phyloP scores from a whole-genome alignment of 2,329 filamentous ascomycete genomes.

The Ploettnerulaceae sp. region DNA sequence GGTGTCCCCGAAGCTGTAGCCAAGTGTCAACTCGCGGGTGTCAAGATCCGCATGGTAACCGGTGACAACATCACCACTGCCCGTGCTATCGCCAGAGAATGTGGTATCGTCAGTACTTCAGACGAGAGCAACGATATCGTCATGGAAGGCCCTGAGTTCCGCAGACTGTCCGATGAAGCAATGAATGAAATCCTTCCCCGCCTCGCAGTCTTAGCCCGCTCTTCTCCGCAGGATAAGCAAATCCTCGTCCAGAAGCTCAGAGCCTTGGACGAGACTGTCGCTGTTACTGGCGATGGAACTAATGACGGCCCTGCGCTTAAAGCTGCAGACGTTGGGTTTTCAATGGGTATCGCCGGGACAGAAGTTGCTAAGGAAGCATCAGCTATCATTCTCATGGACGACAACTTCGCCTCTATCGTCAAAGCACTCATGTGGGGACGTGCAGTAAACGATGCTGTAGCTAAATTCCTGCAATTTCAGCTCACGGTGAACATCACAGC shows the following conservation, averaged over 20 bases:
- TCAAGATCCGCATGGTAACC: conserved; percentile 70
- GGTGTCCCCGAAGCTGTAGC: conserved; percentile 64
- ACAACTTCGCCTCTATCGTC: conserved; percentile 59
- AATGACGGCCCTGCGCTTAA: conserved; percentile 63
- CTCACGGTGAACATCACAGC: conserved; percentile 77
- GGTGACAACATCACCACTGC: conserved; percentile 69
- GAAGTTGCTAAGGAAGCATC: conserved; percentile 60
- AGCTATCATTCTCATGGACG: conserved; percentile 57
- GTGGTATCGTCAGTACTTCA: conserved; percentile 49
- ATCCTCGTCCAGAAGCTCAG: conserved; percentile 59
- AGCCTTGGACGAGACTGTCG: conserved; percentile 60
- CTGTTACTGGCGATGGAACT: conserved; percentile 62
- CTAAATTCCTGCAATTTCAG: conserved; percentile 53
- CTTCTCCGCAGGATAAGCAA: conserved; percentile 64
- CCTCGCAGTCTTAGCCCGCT: conserved; percentile 62
- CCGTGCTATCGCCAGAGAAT: conserved; percentile 67
- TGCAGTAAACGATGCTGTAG: conserved; percentile 50
- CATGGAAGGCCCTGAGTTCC: conserved; percentile 66
- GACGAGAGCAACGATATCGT: conserved; percentile 45
- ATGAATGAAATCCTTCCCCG: conserved; percentile 56
- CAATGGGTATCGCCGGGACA: conserved; percentile 62
- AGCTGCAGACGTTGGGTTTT: conserved; percentile 61
- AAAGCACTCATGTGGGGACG: conserved; percentile 58
- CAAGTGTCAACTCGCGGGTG: conserved; percentile 62
- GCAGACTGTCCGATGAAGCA: conserved; percentile 52